Conservation (phyloP, 192 early-diverging fungal genomes). For the Mortierella antarctica region DNA sequence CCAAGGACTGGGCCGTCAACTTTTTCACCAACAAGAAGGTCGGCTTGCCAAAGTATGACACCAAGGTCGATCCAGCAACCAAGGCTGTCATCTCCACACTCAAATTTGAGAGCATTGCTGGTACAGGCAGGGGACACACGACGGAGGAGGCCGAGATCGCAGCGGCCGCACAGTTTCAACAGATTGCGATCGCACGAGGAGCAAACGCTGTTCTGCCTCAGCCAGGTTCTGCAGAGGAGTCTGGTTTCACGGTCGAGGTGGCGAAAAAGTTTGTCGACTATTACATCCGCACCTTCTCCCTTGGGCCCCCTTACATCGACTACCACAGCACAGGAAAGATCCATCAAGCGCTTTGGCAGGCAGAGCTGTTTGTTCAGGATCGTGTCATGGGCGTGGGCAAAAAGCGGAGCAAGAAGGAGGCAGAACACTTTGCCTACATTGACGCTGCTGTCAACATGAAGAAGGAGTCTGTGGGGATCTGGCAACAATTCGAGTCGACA, state of each 20-base stretch:
- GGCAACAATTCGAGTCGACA: slow-evolving; percentile 52
- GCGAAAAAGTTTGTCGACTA: slow-evolving; percentile 57
- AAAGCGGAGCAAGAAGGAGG: slow-evolving; percentile 54
- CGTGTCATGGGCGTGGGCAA: slow-evolving; percentile 39
- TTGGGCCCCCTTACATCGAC: slow-evolving; percentile 49
- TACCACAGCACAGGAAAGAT: slow-evolving; percentile 46
- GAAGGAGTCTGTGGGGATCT: slow-evolving; percentile 44
- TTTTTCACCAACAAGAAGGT: slow-evolving; percentile 50
- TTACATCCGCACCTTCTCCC: slow-evolving; percentile 44
- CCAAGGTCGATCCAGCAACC: slow-evolving; percentile 23
- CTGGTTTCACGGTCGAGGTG: slow-evolving; percentile 36
- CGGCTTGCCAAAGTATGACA: slow-evolving; percentile 46
- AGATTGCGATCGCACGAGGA: slow-evolving; percentile 47
- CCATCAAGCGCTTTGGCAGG: slow-evolving; percentile 51
- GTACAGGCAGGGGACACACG: slow-evolving; percentile 41
- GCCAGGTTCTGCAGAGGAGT: slow-evolving; percentile 38
- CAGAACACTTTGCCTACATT: slow-evolving; percentile 49
- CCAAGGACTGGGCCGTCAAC: slow-evolving; percentile 51
- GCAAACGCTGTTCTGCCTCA: slow-evolving; percentile 30
- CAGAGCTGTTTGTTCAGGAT: slow-evolving; percentile 48
- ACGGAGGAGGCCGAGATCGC: slow-evolving; percentile 46
- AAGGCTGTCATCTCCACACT: slow-evolving; percentile 26
- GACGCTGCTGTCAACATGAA: slow-evolving; percentile 54
- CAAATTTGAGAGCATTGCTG: slow-evolving; percentile 50
- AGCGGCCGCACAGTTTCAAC: slow-evolving; percentile 55